Evolutionary conservation across 306 rosid genomes (phyloP).

Genomic region (Prunus padus): DNA sequence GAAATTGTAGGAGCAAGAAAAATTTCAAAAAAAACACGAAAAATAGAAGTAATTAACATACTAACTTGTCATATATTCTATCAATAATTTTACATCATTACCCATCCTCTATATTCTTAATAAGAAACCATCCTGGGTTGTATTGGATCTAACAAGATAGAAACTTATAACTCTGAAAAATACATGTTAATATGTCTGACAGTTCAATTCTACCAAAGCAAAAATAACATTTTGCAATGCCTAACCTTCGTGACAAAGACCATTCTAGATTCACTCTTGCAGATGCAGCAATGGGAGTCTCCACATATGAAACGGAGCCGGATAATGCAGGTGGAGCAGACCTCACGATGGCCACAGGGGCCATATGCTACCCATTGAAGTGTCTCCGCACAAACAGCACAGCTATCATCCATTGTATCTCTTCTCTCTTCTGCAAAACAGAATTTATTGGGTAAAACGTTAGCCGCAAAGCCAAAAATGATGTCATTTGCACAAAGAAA

Average conservation of each 20-base stretch:
- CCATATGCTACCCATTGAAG: constrained; percentile 45
- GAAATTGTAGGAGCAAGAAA: not conserved
- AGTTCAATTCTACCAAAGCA: not conserved
- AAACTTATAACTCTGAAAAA: not conserved
- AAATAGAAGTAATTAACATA: not conserved
- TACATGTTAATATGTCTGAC: not conserved
- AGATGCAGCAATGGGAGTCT: constrained; percentile 33
- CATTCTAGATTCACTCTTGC: constrained; percentile 32
- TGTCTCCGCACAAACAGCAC: constrained; percentile 38
- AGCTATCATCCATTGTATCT: constrained; percentile 33
- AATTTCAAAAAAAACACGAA: not conserved
- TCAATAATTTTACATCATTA: not conserved
- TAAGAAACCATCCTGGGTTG: no score
- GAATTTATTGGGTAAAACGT: not conserved
- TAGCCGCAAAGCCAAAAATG: not conserved
- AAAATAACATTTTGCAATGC: not conserved
- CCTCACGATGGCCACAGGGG: constrained; percentile 36
- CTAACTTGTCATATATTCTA: no score
- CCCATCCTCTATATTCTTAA: not conserved
- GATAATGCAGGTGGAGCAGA: constrained; percentile 43
- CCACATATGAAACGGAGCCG: constrained; percentile 40
- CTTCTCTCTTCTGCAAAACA: constrained; percentile 6
- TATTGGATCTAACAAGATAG: not conserved
- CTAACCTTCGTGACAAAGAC: constrained; percentile 39
- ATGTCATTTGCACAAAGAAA: not conserved